Base-by-base conservation (phyloP, 768 basidiomycete genomes). In the Pulveroboletus sp. region DNA sequence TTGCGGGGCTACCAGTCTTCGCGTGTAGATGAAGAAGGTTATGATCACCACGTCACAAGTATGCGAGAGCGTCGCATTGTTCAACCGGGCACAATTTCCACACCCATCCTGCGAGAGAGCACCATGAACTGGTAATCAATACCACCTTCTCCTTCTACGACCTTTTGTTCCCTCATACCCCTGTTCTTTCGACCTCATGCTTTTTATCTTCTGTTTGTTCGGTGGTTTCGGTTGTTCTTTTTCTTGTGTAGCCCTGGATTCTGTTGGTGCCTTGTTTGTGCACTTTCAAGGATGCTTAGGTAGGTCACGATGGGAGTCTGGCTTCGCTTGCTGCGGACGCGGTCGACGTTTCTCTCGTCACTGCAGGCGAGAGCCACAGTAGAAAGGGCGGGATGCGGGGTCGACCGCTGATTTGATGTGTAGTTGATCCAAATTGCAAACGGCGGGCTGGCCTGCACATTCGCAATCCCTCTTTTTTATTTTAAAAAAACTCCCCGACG, bases 101-200 rank as follows among this genome's bases (percentile, higher is more conserved):
- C 86, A 44, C 89, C 90, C 18, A 78, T 90, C 52, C 63, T 93
- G 69, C 73, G 79, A 62, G 85, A 89, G 71, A 92, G 84, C 69
- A 91, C 82, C 57, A 81, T 91, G 81, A 87, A 89, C 66, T 92
- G 89, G 88, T 92, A 73, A 74, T 37, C 38, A 6, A 14, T 50
- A 26, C 28, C 24, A 10, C 21, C 3, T 26, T 46, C 37, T 10
- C 30, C 24, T n/a, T 36, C 24, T 48, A 31, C 32, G 32, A 56
- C 28, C 32, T 44, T 33, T 24, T 28, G 38, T 40, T 63, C 47
- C 43, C 30, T 27, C 43, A 64, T 59, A 62, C 52, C 54, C 60
- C 24, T 17, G 15, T 24, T 39, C 8, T 6, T 43, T 26, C 21
- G 10, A 27, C 18, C 44, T 26, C 28, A 35, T 9, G 15, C 7